Evolutionary conservation across 768 basidiomycete genomes (phyloP).

Genomic region (Termitomyces eurrhizus): DNA sequence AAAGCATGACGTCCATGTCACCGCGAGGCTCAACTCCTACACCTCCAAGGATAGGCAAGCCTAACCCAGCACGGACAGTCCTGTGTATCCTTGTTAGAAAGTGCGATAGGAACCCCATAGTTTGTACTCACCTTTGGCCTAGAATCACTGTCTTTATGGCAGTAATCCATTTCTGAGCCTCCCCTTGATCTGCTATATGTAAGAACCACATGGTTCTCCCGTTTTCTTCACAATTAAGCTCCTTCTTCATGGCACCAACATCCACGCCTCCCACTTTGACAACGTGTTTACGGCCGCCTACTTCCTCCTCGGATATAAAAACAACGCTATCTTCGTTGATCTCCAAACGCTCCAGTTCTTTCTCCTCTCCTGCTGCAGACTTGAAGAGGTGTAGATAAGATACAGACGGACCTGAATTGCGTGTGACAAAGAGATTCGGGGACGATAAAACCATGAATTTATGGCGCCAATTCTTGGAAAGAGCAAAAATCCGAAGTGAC

Average conservation of each 20-base stretch:
- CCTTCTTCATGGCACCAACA: constrained; percentile 44
- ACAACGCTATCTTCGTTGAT: constrained; percentile 77
- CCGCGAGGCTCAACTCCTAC: constrained; percentile 63
- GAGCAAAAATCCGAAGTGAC: constrained; percentile 67
- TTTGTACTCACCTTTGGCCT: constrained; percentile 52
- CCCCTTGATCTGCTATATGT: constrained; percentile 55
- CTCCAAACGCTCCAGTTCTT: constrained; percentile 69
- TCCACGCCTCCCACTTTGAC: constrained; percentile 68
- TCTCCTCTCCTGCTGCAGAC: constrained; percentile 50
- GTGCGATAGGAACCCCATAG: not conserved
- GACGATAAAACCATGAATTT: constrained; percentile 60
- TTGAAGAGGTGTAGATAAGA: constrained; percentile 78
- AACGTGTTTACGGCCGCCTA: constrained; percentile 45
- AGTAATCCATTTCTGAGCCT: constrained; percentile 74
- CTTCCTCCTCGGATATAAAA: constrained; percentile 62
- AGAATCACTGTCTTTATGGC: constrained; percentile 71
- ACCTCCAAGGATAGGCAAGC: constrained; percentile 37
- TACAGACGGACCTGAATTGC: constrained; percentile 33
- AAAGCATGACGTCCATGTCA: constrained; percentile 81
- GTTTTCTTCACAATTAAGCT: constrained; percentile 42
- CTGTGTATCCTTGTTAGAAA: constrained; percentile 29
- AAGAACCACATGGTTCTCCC: constrained; percentile 66
- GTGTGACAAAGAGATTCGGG: constrained; percentile 34
- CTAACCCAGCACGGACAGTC: constrained; percentile 66
- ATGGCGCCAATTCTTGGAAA: constrained; percentile 69